phyloP scores from a whole-genome alignment of 306 rosid species.

The Leucaena leucocephala region DNA sequence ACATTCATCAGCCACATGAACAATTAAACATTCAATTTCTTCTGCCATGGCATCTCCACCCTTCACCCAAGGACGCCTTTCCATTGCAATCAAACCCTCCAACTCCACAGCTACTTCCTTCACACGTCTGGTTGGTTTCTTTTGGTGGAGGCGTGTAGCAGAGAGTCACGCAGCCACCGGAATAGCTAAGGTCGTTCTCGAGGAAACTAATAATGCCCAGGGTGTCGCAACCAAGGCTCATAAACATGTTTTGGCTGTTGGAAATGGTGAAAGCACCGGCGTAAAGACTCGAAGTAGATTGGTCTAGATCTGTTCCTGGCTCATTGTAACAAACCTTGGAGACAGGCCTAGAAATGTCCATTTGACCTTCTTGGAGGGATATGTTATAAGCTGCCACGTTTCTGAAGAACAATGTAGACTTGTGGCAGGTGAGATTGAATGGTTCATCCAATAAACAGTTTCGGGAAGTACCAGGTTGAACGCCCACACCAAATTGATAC shows the following conservation, averaged over 20 bases:
- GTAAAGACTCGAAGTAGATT: not conserved
- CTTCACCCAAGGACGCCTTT: slow-evolving; percentile 7
- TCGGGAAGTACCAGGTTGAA: not conserved
- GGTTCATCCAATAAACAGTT: slow-evolving; percentile 11
- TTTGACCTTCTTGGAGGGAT: slow-evolving; percentile 1
- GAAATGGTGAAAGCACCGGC: slow-evolving; percentile 11
- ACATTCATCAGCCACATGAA: not conserved
- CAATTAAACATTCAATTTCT: not conserved
- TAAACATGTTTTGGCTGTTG: slow-evolving; percentile 17
- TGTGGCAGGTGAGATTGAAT: slow-evolving; percentile 2
- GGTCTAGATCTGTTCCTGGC: not conserved
- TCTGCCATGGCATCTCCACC: not conserved
- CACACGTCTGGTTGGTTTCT: slow-evolving; percentile 20
- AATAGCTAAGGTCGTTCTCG: not conserved
- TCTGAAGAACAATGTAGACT: not conserved
- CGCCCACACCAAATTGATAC: slow-evolving; percentile 34
- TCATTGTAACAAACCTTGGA: not conserved
- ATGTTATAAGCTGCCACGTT: not conserved
- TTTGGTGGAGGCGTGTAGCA: not conserved
- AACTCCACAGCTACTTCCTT: slow-evolving; percentile 57
- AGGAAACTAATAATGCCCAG: not conserved
- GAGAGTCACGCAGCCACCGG: slow-evolving; percentile 28
- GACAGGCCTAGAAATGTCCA: not conserved
- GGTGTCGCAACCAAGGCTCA: slow-evolving; percentile 30
- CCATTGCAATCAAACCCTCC: slow-evolving; percentile 42